Evolutionary conservation across 2,329 filamentous ascomycete species (phyloP), one percentile per base, ranked within the genome.

Genomic region (Amesomyces nigricolor): DNA sequence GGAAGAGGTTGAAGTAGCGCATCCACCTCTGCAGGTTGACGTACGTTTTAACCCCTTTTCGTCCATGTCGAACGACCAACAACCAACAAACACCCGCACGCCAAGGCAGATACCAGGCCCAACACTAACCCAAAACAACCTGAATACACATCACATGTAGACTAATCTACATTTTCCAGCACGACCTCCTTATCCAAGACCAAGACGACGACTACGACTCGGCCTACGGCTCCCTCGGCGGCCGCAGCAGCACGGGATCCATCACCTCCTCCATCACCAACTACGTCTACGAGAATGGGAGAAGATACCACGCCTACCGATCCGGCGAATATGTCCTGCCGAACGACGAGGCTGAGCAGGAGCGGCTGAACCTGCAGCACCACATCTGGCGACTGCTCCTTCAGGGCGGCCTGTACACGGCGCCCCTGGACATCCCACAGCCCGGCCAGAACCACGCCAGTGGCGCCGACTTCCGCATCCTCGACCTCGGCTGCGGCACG

Each of bases 401-500:
- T 39, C 67, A 72, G 39, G 73, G 72, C 37, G 67, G 66, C 39
- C 65, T 81, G 38, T 75, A 73, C 65, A 69, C 74, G 45, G 72
- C 76, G 7, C 77, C 78, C 13, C 38, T 60, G 10, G 26, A 49
- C 9, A 54, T 60, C 30, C 50, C 55, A 3, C 11, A 51, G 22
- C 53, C 53, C 2, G 57, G 46, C 35, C 45, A 51, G 10, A 16
- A 5, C 22, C 30, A 16, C n/a, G 8, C 13, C 7, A 30, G 14
- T 47, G 44, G 26, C 17, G 38, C 43, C 8, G 57, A 61, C 22
- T 65, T 74, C 55, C 71, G 72, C 22, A 76, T 83, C 13, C 71
- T 84, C 9, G 80, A 84, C 62, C 70, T 84, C 9, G 80, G 81
- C 47, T 83, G 79, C 6, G 83, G 83, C 14, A 82, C 80, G 0